Conservation (phyloP, 768 basidiomycete species). For the Mrakia frigida region DNA sequence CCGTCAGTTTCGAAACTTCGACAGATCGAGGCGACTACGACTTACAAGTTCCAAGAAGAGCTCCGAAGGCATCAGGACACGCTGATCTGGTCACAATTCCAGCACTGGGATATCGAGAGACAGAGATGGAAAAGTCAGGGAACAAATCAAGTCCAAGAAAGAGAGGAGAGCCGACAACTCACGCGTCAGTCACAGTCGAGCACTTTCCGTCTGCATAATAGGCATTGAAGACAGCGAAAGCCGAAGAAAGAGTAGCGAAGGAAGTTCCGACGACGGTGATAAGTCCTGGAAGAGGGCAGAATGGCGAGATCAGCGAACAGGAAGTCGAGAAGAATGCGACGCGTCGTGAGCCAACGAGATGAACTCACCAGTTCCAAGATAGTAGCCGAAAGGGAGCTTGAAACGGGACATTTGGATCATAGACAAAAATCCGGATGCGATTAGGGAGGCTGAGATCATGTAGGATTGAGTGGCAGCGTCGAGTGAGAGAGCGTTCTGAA, state of each 20-base stretch:
- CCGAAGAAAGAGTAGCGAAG: constrained; percentile 71
- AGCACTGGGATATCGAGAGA: constrained; percentile 38
- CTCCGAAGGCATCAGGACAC: constrained; percentile 77
- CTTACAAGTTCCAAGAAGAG: constrained; percentile 58
- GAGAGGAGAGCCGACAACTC: no score
- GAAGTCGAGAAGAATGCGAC: background rate
- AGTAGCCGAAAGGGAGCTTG: constrained; percentile 58
- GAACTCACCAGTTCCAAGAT: constrained; percentile 50
- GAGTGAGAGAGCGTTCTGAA: constrained; percentile 50
- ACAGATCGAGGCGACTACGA: background rate
- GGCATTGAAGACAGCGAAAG: constrained; percentile 58
- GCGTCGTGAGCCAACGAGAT: background rate
- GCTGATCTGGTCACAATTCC: constrained; percentile 55
- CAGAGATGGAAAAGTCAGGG: no score
- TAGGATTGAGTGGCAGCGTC: constrained; percentile 61
- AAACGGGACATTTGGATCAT: constrained; percentile 72
- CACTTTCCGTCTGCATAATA: constrained; percentile 79
- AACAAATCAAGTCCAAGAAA: no score
- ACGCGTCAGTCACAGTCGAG: constrained; percentile 53
- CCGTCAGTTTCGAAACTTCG: background rate
- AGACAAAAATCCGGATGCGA: constrained; percentile 51
- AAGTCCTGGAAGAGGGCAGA: constrained; percentile 51
- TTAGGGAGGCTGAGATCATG: constrained; percentile 74
- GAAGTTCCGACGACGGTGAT: constrained; percentile 76
- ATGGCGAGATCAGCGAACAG: background rate